These are phyloP conservation scores for Yarrowia sp. DNA, from an alignment of 805 yeast species.

Conservation along the genomic window DNA sequence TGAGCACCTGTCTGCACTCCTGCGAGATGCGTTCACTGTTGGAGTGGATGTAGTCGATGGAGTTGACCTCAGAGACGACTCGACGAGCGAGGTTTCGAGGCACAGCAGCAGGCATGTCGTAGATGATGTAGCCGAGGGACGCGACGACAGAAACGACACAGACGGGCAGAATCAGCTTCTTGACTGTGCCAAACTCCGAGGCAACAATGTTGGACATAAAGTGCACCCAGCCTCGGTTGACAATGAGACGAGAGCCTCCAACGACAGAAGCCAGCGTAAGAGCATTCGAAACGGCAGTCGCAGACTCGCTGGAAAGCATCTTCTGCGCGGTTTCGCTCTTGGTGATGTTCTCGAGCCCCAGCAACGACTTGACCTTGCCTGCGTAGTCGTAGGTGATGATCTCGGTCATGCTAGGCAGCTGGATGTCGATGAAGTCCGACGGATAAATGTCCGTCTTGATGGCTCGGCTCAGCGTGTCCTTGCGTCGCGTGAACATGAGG, in stretches of 20 bases:
- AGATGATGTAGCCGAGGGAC: slow-evolving; percentile 59
- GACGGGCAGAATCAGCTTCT: slow-evolving; percentile 54
- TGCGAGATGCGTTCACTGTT: slow-evolving; percentile 76
- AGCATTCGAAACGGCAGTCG: slow-evolving; percentile 32
- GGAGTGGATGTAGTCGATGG: slow-evolving; percentile 70
- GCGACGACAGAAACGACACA: slow-evolving; percentile 51
- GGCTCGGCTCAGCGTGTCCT: slow-evolving; percentile 58
- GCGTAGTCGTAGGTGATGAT: slow-evolving; percentile 10
- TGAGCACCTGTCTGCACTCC: slow-evolving; percentile 79
- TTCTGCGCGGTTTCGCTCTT: slow-evolving; percentile 12
- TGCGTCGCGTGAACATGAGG: slow-evolving; percentile 77
- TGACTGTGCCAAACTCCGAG: slow-evolving; percentile 29
- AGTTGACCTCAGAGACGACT: slow-evolving; percentile 58
- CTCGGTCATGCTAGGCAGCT: slow-evolving; percentile 39
- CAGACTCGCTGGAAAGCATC: slow-evolving; percentile 8
- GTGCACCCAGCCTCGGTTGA: slow-evolving; percentile 31
- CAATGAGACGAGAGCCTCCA: slow-evolving; percentile 35
- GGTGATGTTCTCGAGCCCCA: neutral
- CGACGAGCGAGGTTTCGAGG: slow-evolving; percentile 79
- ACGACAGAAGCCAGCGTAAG: slow-evolving; percentile 36
- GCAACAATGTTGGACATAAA: slow-evolving; percentile 29
- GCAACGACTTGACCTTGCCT: neutral
- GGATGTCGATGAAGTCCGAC: slow-evolving; percentile 78
- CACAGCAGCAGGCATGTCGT: slow-evolving; percentile 85
- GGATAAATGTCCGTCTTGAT: slow-evolving; percentile 60